phyloP scores from a whole-genome alignment of 305 asterid species.

The Rubia occidens region DNA sequence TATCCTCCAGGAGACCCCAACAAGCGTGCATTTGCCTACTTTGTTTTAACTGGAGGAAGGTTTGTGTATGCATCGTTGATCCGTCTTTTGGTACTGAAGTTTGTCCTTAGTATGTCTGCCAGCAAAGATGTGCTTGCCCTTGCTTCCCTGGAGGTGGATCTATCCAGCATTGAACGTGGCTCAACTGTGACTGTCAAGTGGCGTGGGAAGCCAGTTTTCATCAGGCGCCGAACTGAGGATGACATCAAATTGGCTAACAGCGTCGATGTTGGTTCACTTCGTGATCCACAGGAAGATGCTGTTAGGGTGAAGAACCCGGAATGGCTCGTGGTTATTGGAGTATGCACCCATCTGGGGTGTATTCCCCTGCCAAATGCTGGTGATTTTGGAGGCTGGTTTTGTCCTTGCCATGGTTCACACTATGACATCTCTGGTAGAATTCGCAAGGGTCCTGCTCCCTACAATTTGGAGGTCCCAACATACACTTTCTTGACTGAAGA shows the following conservation, averaged over 20 bases:
- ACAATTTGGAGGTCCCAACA: constrained; percentile 43
- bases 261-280: constrained; percentile 35
- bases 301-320: constrained; percentile 46
- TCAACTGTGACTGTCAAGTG: constrained; percentile 43
- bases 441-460: constrained; percentile 46
- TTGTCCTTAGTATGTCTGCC: constrained; percentile 70
- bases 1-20: constrained; percentile 65
- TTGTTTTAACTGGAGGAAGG: constrained; percentile 61
- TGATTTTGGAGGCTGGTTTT: constrained; percentile 50
- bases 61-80: constrained; percentile 59
- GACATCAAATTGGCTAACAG: constrained; percentile 43
- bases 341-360: constrained; percentile 48
- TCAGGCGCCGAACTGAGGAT: constrained; percentile 36
- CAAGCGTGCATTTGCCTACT: constrained; percentile 65
- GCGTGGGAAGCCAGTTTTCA: constrained; percentile 50
- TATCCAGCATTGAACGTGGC: constrained; percentile 42
- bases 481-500: constrained; percentile 41
- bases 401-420: constrained; percentile 52
- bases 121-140: constrained; percentile 66
- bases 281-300: constrained; percentile 43
- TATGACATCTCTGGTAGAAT: constrained; percentile 46
- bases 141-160: constrained; percentile 48
- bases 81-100: constrained; percentile 61
- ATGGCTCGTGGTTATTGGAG: constrained; percentile 49
- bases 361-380: constrained; percentile 49